These are phyloP conservation scores for Yamadazyma spencermartinsiae DNA, from an alignment of 1,139 yeast species.

Conservation along the genomic window DNA sequence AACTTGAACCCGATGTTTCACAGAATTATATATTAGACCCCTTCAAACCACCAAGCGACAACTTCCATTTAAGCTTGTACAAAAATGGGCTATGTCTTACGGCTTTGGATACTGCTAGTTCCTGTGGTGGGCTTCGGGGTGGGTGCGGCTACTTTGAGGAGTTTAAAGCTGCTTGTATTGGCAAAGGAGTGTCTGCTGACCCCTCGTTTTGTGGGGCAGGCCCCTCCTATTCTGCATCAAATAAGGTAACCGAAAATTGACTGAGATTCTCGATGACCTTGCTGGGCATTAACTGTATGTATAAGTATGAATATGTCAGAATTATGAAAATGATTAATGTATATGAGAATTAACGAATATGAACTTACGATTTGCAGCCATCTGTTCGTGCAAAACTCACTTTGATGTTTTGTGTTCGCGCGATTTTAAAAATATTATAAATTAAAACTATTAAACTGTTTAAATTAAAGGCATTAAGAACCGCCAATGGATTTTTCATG, in stretches of 20 bases:
- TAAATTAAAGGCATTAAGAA: no score
- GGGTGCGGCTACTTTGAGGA: conserved; percentile 1
- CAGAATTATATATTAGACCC: not conserved
- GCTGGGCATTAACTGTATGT: no score
- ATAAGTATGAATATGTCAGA: no score
- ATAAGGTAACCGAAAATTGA: not conserved
- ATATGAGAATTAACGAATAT: no score
- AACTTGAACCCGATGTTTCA: not conserved
- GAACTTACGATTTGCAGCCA: no score
- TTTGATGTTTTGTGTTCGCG: no score
- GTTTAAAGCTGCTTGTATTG: not conserved
- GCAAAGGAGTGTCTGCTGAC: not conserved
- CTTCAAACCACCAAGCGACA: not conserved
- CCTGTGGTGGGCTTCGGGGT: conserved; percentile 1
- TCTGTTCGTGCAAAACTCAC: no score
- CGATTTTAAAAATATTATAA: no score
- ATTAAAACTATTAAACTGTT: no score
- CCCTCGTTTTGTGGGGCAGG: not conserved
- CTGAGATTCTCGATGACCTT: not conserved
- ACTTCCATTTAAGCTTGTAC: not conserved
- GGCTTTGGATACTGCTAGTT: not conserved
- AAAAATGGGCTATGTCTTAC: conserved; percentile 1
- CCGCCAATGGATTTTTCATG: no score
- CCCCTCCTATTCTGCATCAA: not conserved
- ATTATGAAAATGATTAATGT: no score